Evolutionary conservation across 106 monocot species (phyloP), one percentile per base, ranked within the genome.

Genomic region (Acorus gramineus): DNA sequence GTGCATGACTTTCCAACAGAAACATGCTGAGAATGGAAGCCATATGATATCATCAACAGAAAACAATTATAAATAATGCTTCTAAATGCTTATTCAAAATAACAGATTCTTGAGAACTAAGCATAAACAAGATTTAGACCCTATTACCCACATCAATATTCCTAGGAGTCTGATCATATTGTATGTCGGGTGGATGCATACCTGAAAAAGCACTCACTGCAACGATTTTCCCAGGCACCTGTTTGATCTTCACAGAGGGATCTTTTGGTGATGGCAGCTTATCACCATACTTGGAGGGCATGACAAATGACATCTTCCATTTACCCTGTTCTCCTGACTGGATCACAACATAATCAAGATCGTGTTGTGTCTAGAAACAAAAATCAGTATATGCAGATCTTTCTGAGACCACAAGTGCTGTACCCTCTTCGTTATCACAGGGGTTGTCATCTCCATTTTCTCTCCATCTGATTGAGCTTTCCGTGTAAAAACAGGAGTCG

Each of bases 361-460:
- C 6, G 3, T 7, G 0, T 44, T 6, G 3, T 45, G 1, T 9
- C 46, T 11, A 47, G 44, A 46, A 11, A 10, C 47, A n/a, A 62
- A 62, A 62, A 6, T 1, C 7, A 62, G 14, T 5, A 13, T 28
- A 0, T 28, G 28, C 28, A 28, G 28, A 28, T 28, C 28, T 28
- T 28, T 28, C 28, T 28, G 28, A 1, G 28, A 28, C 28, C 28
- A 28, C 28, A 28, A 28, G 28, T 28, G 28, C 1, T 28, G 28
- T 69, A 76, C 89, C 72, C 65, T 56, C 70, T 77, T 79, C 7
- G 89, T 86, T 59, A 89, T 84, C 4, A 89, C 89, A 52, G 89
- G 86, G 7, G 83, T 86, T 49, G 83, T 93, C 93, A 93, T 93
- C 44, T 89, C 86, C 86, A 89, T 93, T 73, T 78, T 85, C 79